Percentiles rank a stretch among this genome's conserved stretches.
Evolutionary conservation across 129 eudicot species (phyloP).

Genomic region (Oenanthe sinensis): DNA sequence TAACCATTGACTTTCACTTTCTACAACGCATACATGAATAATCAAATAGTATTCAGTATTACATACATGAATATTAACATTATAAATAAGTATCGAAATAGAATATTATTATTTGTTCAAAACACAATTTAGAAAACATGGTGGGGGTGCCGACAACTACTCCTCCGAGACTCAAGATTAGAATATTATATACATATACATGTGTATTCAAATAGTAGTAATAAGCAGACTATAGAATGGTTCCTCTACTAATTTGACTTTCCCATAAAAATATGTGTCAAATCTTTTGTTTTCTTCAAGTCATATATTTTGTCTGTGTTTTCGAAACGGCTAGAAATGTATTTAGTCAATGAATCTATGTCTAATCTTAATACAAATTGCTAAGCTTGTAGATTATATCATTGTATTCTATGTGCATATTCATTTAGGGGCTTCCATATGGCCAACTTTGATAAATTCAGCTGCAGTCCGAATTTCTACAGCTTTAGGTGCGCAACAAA

Average conservation of each 20-base stretch:
- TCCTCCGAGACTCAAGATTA: background rate
- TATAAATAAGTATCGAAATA: too few relatives aligned
- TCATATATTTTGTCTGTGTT: background rate
- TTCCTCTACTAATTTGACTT: background rate
- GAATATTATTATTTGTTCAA: background rate
- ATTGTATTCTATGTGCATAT: too few relatives aligned
- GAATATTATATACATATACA: too few relatives aligned
- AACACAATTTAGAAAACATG: background rate
- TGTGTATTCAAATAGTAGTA: background rate
- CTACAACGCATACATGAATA: background rate
- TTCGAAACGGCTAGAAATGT: background rate
- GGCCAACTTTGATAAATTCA: too few relatives aligned
- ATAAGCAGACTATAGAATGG: background rate
- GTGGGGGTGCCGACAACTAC: background rate
- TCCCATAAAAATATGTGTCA: background rate
- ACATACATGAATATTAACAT: background rate
- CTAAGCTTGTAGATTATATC: background rate
- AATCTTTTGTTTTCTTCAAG: background rate
- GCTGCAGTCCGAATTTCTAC: too few relatives aligned
- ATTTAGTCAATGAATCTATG: background rate
- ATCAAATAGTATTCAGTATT: too few relatives aligned
- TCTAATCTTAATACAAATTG: background rate
- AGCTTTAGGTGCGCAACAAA: too few relatives aligned
- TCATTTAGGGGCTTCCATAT: too few relatives aligned
- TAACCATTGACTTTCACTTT: background rate